These are phyloP conservation scores for Pseudopithomyces chartarum DNA, from an alignment of 2,329 filamentous ascomycete species.

Conservation along the genomic window DNA sequence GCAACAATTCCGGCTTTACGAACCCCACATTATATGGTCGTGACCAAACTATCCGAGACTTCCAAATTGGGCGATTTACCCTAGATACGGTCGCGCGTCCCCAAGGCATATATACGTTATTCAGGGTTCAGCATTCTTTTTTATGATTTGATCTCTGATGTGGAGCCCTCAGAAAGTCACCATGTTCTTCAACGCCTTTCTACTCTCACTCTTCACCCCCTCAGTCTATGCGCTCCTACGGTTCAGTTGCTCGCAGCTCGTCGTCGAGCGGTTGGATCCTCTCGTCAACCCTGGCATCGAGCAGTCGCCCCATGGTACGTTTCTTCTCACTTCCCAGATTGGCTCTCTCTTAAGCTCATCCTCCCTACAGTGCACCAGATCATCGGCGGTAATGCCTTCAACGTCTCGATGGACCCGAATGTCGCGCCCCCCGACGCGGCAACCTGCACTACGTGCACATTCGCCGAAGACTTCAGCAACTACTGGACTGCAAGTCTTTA, in stretches of 20 bases:
- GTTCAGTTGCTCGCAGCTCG: conserved; percentile 29
- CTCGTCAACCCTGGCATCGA: conserved; percentile 24
- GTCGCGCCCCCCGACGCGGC: conserved; percentile 16
- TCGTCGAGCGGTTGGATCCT: conserved; percentile 27
- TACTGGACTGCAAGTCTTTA: conserved; percentile 42
- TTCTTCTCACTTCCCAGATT: conserved; percentile 22
- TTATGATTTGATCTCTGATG: no score
- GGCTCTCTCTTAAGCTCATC: neutral
- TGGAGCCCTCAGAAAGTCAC: neutral
- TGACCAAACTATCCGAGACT: neutral
- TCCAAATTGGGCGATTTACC: conserved; percentile 1
- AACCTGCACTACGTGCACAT: conserved; percentile 29
- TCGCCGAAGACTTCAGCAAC: conserved; percentile 52
- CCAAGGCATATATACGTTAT: no score
- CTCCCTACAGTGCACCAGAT: neutral
- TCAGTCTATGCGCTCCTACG: conserved; percentile 20
- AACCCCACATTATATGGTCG: conserved; percentile 14
- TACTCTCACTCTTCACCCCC: conserved; percentile 19
- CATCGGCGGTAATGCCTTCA: conserved; percentile 24
- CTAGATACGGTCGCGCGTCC: neutral
- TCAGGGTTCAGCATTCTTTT: no score
- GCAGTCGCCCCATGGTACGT: conserved; percentile 17
- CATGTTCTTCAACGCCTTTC: neutral
- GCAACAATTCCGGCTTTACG: conserved; percentile 7
- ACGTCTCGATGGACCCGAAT: conserved; percentile 25